These are phyloP conservation scores for Lolium rigidum DNA, from an alignment of 176 grass and related monocot genomes.

Conservation along the genomic window DNA sequence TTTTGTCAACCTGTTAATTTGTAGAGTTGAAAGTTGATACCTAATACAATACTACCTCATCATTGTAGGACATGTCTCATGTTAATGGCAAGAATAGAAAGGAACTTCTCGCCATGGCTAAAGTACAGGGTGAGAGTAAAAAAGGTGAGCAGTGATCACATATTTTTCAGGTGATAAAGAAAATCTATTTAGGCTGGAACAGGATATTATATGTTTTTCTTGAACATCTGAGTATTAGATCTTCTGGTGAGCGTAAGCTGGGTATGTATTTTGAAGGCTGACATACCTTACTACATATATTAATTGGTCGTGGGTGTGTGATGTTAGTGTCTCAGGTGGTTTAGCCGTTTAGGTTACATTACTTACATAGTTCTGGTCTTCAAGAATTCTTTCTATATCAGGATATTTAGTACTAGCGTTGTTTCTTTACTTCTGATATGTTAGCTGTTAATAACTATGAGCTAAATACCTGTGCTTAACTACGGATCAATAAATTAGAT, in stretches of 20 bases:
- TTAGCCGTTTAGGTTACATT: neutral
- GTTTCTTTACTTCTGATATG: slow-evolving; percentile 15
- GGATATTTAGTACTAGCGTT: neutral
- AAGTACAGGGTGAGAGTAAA: slow-evolving; percentile 94
- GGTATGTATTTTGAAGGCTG: slow-evolving; percentile 25
- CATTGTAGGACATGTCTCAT: slow-evolving; percentile 89
- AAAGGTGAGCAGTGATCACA: slow-evolving; percentile 64
- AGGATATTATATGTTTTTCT: slow-evolving; percentile 17
- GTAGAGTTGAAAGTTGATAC: slow-evolving; percentile 26
- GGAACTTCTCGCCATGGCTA: slow-evolving; percentile 98
- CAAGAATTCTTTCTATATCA: neutral
- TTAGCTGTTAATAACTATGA: neutral
- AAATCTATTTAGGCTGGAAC: neutral
- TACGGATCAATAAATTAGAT: neutral
- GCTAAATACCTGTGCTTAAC: neutral
- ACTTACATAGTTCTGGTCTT: neutral
- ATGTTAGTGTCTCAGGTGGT: slow-evolving; percentile 15
- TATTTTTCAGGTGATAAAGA: slow-evolving; percentile 25
- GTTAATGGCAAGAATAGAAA: slow-evolving; percentile 98
- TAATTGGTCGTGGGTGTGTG: neutral
- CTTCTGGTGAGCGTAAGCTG: neutral
- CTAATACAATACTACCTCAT: slow-evolving; percentile 34
- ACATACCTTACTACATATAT: neutral
- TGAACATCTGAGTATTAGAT: slow-evolving; percentile 7
- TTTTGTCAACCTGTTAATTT: slow-evolving; percentile 37